Percentiles rank a stretch among this genome's conserved stretches.
These are phyloP conservation scores for Chenopodium berlandieri DNA, from an alignment of 148 eudicot genomes.

Conservation along the genomic window DNA sequence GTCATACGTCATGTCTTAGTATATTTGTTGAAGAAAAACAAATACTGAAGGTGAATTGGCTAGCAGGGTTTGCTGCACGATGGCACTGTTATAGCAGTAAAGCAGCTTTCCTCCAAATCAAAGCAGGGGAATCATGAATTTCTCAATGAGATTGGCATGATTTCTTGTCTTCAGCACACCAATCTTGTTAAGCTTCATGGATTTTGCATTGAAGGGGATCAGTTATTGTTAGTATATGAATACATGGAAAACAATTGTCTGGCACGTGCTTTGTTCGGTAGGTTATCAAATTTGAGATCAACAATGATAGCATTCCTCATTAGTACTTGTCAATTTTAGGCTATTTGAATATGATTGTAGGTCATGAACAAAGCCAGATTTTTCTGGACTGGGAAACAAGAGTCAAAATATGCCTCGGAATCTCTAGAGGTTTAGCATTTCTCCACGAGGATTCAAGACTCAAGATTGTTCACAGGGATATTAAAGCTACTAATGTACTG, in stretches of 20 bases:
- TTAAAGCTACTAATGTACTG: constrained; percentile 33
- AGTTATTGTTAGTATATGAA: constrained; percentile 37
- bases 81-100: constrained; percentile 41
- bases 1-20: neutral
- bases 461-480: constrained; percentile 38
- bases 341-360: constrained; percentile 16
- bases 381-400: constrained; percentile 33
- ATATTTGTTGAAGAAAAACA: neutral
- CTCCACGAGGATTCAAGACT: constrained; percentile 36
- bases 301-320: neutral
- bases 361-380: constrained; percentile 16
- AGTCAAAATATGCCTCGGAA: constrained; percentile 33
- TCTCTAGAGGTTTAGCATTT: constrained; percentile 33
- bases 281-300: neutral
- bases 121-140: constrained; percentile 44
- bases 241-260: constrained; percentile 47
- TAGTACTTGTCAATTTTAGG: neutral
- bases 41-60: neutral
- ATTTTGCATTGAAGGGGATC: constrained; percentile 37
- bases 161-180: constrained; percentile 39
- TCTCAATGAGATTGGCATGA: constrained; percentile 45
- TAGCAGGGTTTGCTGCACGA: constrained; percentile 34
- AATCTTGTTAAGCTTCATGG: constrained; percentile 43
- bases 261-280: constrained; percentile 38
- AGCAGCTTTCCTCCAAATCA: constrained; percentile 40